Percentiles rank a stretch among this genome's conserved stretches.
These are phyloP conservation scores for Coemansia biformis DNA, from an alignment of 192 early-diverging fungal species.

Conservation along the genomic window DNA sequence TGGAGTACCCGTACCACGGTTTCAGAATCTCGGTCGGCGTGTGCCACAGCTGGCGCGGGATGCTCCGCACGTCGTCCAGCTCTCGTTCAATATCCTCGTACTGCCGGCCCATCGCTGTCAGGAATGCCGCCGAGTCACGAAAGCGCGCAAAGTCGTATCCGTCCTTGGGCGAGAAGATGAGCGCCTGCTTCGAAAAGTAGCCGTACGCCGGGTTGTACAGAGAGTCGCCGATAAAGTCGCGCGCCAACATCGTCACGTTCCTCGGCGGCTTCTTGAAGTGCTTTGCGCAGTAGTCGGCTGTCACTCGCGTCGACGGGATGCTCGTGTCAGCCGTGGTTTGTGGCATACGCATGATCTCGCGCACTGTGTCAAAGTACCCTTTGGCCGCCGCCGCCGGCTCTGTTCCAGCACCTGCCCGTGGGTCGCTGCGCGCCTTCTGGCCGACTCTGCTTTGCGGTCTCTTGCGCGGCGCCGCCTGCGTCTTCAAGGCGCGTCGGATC, in stretches of 20 bases:
- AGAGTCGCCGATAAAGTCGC: constrained; percentile 92
- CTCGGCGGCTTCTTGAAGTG: constrained; percentile 46
- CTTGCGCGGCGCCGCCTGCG: no score
- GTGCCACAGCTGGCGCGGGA: constrained; percentile 93
- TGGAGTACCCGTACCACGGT: constrained; percentile 83
- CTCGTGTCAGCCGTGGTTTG: constrained; percentile 36
- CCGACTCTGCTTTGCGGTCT: no score
- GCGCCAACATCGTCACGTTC: constrained; percentile 62
- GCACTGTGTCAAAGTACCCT: constrained; percentile 33
- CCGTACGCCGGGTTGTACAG: constrained; percentile 96
- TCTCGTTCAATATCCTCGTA: constrained; percentile 77
- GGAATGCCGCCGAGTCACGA: constrained; percentile 65
- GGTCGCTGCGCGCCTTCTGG: no score
- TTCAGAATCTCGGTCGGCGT: constrained; percentile 96
- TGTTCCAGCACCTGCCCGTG: no score
- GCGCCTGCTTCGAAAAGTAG: constrained; percentile 94
- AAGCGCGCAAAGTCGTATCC: constrained; percentile 62
- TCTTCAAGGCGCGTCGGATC: no score
- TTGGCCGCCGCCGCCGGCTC: constrained; percentile 1
- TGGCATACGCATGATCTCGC: constrained; percentile 44
- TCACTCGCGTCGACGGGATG: constrained; percentile 29
- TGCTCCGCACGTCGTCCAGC: constrained; percentile 67
- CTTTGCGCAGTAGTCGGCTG: constrained; percentile 33
- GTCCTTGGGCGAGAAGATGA: constrained; percentile 64
- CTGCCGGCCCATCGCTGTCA: constrained; percentile 66